Conservation (phyloP, 192 early-diverging fungal species). For the Lobulomyces angularis region DNA sequence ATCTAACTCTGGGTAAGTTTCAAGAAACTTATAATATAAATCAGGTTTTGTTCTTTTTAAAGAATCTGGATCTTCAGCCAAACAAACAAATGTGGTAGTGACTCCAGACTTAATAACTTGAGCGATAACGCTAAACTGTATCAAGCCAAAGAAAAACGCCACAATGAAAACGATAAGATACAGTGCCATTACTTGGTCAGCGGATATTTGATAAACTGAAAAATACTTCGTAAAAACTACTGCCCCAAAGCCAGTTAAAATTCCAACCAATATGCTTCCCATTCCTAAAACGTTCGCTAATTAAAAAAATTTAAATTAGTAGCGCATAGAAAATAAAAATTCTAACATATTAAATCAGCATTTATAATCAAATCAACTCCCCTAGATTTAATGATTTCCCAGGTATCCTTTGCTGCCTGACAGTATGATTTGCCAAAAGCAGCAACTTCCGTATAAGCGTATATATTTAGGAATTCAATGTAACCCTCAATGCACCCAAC, state of each 20-base stretch:
- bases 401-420: slow-evolving; percentile 58
- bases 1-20: too few relatives aligned
- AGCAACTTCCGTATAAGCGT: slow-evolving; percentile 87
- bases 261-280: slow-evolving; percentile 51
- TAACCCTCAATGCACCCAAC: slow-evolving; percentile 64
- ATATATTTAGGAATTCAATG: slow-evolving; percentile 63
- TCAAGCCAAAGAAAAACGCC: too few relatives aligned
- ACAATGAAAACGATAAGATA: too few relatives aligned
- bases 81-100: slow-evolving; percentile 85
- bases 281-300: slow-evolving; percentile 73
- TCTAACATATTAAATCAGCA: too few relatives aligned
- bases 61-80: too few relatives aligned
- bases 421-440: slow-evolving; percentile 61
- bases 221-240: too few relatives aligned
- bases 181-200: too few relatives aligned
- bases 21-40: too few relatives aligned
- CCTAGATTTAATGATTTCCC: slow-evolving; percentile 58
- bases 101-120: slow-evolving; percentile 75
- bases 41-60: too few relatives aligned
- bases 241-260: slow-evolving; percentile 45
- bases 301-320: slow-evolving; percentile 3
- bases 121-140: too few relatives aligned
- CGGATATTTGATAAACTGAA: too few relatives aligned
- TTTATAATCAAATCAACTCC: slow-evolving; percentile 41
- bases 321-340: too few relatives aligned